Percentiles rank a stretch among this genome's conserved stretches.
These are phyloP conservation scores for Neonectria coccinea DNA, from an alignment of 2,329 filamentous ascomycete genomes.

Conservation along the genomic window DNA sequence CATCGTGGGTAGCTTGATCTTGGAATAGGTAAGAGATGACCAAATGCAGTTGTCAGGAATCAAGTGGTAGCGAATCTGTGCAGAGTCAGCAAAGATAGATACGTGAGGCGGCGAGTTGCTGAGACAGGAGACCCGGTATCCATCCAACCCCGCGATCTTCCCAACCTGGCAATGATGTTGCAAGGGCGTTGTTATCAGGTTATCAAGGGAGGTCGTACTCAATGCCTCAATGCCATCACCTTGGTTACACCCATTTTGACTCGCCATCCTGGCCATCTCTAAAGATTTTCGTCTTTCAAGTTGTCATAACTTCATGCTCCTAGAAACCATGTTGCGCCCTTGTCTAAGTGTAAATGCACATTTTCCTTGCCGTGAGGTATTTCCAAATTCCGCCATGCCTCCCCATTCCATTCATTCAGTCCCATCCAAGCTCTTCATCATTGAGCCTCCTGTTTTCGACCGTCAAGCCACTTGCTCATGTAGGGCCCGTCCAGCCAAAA, in stretches of 20 bases:
- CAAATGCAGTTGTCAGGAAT: background rate
- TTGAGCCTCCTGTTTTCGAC: slow-evolving; percentile 47
- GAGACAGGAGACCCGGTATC: background rate
- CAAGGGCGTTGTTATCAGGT: background rate
- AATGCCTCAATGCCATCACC: slow-evolving; percentile 31
- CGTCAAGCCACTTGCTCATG: slow-evolving; percentile 75
- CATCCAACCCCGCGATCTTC: background rate
- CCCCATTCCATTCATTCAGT: slow-evolving; percentile 4
- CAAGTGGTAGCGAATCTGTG: background rate
- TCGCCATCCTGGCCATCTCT: background rate
- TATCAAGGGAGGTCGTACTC: slow-evolving; percentile 20
- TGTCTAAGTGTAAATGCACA: slow-evolving; percentile 35
- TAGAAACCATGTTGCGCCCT: slow-evolving; percentile 34
- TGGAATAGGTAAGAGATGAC: background rate
- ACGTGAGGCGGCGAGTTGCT: background rate
- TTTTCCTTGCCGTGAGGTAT: slow-evolving; percentile 34
- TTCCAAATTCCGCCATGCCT: slow-evolving; percentile 22
- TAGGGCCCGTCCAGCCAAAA: slow-evolving; percentile 95
- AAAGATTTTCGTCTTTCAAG: slow-evolving; percentile 16
- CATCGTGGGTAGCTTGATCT: background rate
- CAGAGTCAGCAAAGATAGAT: background rate
- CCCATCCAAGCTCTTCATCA: slow-evolving; percentile 26
- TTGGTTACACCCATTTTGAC: background rate
- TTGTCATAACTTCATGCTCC: slow-evolving; percentile 29
- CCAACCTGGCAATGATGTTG: slow-evolving; percentile 4